phyloP scores from a whole-genome alignment of 768 basidiomycete species.

The Phanerochaete carnosa region DNA sequence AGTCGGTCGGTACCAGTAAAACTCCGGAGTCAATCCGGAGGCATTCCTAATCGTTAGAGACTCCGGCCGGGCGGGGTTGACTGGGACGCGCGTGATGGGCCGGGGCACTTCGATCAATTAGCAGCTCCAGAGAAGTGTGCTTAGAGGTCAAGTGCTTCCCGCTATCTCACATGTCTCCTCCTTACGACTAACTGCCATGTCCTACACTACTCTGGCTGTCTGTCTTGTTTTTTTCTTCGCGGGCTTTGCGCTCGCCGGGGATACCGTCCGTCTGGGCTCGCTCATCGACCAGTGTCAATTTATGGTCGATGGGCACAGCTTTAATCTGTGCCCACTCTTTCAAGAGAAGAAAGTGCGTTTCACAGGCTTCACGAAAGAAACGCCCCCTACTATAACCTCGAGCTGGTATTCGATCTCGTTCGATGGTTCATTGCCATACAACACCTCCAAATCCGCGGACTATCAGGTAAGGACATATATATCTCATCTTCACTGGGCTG shows the following conservation, averaged over 20 bases:
- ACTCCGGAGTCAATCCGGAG: no score
- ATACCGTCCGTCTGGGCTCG: conserved; percentile 13
- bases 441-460: conserved; percentile 17
- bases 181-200: conserved; percentile 11
- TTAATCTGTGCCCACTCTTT: conserved; percentile 29
- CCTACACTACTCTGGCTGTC: background rate
- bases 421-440: conserved; percentile 21
- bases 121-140: background rate
- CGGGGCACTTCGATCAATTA: background rate
- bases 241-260: background rate
- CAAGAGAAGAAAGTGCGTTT: conserved; percentile 17
- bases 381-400: conserved; percentile 27
- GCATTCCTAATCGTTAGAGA: no score
- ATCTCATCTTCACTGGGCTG: background rate
- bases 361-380: conserved; percentile 17
- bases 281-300: conserved; percentile 23
- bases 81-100: background rate
- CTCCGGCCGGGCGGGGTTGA: background rate
- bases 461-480: conserved; percentile 26
- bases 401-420: conserved; percentile 26
- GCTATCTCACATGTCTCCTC: background rate
- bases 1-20: no score
- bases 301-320: conserved; percentile 17
- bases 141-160: background rate
- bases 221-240: background rate